Evolutionary conservation across 106 monocot genomes (phyloP).

Genomic region (Dendrobium nobile): DNA sequence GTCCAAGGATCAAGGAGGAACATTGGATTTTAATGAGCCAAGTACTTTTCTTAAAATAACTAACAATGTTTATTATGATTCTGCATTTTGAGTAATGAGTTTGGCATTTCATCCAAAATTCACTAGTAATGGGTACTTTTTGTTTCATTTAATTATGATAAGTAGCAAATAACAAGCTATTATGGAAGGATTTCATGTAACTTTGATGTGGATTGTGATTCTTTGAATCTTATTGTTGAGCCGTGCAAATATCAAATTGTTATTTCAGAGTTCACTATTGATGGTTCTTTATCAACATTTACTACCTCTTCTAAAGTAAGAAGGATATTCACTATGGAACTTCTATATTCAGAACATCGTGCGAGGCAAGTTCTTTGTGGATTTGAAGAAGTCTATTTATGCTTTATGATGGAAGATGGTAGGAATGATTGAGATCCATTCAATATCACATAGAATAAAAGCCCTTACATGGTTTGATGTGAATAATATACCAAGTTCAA

Average conservation of each 20-base stretch:
- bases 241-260: constrained; percentile 82
- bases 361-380: constrained; percentile 89
- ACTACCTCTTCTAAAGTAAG: constrained; percentile 68
- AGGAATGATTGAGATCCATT: constrained; percentile 50
- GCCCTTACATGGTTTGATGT: constrained; percentile 73
- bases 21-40: constrained; percentile 46
- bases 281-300: constrained; percentile 39
- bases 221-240: constrained; percentile 14
- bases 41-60: constrained; percentile 75
- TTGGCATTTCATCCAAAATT: constrained; percentile 89
- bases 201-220: constrained; percentile 74
- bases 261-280: constrained; percentile 59
- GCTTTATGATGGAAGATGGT: constrained; percentile 94
- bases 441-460: constrained; percentile 82
- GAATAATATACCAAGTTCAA: constrained; percentile 58
- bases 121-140: constrained; percentile 62
- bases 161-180: constrained; percentile 41
- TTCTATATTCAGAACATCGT: constrained; percentile 62
- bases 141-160: constrained; percentile 72
- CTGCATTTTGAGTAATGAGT: constrained; percentile 62
- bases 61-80: constrained; percentile 54
- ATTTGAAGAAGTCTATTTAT: constrained; percentile 75
- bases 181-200: constrained; percentile 82
- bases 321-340: constrained; percentile 84
- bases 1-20: constrained; percentile 55